Percentiles rank a stretch among this genome's conserved stretches.
Evolutionary conservation across 2,329 filamentous ascomycete species (phyloP).

Genomic region (Fusarium duplospermum): DNA sequence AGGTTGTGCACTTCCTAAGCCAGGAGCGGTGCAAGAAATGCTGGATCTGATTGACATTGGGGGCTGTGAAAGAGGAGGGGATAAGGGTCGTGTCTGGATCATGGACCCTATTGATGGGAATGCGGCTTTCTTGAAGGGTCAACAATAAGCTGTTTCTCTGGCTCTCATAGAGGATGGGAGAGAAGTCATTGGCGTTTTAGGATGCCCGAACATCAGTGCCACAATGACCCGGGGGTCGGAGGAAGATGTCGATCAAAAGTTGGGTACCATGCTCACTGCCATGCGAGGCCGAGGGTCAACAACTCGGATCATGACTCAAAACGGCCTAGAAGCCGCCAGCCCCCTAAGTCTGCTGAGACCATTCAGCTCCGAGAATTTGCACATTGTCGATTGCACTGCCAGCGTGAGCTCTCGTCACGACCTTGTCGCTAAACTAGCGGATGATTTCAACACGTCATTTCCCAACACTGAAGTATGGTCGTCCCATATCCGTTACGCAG

Average conservation of each 20-base stretch:
- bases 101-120: slow-evolving; percentile 75
- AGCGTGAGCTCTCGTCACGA: slow-evolving; percentile 48
- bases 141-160: slow-evolving; percentile 73
- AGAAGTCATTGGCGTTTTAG: slow-evolving; percentile 68
- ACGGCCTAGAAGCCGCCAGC: slow-evolving; percentile 26
- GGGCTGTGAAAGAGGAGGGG: slow-evolving; percentile 53
- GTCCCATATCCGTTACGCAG: slow-evolving; percentile 54
- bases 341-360: slow-evolving; percentile 38
- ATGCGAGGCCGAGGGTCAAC: slow-evolving; percentile 47
- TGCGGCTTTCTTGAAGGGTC: slow-evolving; percentile 68
- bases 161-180: slow-evolving; percentile 67
- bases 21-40: slow-evolving; percentile 63
- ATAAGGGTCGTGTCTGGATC: slow-evolving; percentile 64
- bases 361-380: slow-evolving; percentile 34
- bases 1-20: not conserved
- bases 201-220: slow-evolving; percentile 67
- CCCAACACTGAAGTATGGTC: slow-evolving; percentile 55
- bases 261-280: slow-evolving; percentile 52
- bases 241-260: slow-evolving; percentile 45
- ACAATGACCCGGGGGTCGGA: slow-evolving; percentile 50
- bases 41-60: slow-evolving; percentile 70
- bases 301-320: slow-evolving; percentile 42
- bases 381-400: slow-evolving; percentile 50
- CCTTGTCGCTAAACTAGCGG: slow-evolving; percentile 47
- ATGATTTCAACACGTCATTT: slow-evolving; percentile 45